Evolutionary conservation across 2,329 filamentous ascomycete genomes (phyloP).

Genomic region (Pestalotiopsis sp.): DNA sequence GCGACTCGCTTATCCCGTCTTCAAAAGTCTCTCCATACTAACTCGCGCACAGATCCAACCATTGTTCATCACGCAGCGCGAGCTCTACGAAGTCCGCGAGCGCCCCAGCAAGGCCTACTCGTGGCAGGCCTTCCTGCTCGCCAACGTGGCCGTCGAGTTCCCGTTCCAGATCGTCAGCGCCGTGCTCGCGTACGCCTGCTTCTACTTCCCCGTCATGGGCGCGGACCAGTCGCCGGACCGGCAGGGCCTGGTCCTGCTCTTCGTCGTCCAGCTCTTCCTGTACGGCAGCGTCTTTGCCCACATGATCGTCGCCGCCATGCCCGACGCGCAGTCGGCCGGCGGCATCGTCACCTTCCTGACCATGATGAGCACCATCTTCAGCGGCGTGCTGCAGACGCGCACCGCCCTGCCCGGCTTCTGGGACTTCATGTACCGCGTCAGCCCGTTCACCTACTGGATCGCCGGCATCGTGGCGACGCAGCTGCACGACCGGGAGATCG

Average conservation of each 20-base stretch:
- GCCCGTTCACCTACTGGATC: constrained; percentile 82
- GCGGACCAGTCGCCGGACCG: constrained; percentile 50
- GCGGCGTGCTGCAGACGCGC: constrained; percentile 42
- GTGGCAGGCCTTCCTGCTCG: constrained; percentile 73
- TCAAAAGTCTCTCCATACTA: background rate
- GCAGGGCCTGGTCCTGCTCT: constrained; percentile 67
- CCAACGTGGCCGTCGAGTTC: constrained; percentile 73
- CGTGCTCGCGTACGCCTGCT: constrained; percentile 64
- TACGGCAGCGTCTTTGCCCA: constrained; percentile 75
- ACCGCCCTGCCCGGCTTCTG: constrained; percentile 71
- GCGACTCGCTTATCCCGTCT: background rate
- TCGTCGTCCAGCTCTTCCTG: constrained; percentile 67
- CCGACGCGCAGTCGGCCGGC: constrained; percentile 68
- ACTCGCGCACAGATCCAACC: constrained; percentile 63
- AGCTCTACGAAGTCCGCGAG: constrained; percentile 78
- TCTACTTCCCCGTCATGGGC: constrained; percentile 67
- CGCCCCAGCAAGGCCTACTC: constrained; percentile 75
- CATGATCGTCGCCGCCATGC: constrained; percentile 72
- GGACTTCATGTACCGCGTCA: constrained; percentile 83
- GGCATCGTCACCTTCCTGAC: constrained; percentile 67
- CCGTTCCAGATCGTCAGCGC: constrained; percentile 70
- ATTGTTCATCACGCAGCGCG: constrained; percentile 74
- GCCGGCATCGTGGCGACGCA: constrained; percentile 71
- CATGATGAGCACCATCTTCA: constrained; percentile 63
- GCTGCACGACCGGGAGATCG: constrained; percentile 66